Evolutionary conservation across 2,329 filamentous ascomycete species (phyloP), one percentile per base, ranked within the genome.

Genomic region (Pezicula radicicola): DNA sequence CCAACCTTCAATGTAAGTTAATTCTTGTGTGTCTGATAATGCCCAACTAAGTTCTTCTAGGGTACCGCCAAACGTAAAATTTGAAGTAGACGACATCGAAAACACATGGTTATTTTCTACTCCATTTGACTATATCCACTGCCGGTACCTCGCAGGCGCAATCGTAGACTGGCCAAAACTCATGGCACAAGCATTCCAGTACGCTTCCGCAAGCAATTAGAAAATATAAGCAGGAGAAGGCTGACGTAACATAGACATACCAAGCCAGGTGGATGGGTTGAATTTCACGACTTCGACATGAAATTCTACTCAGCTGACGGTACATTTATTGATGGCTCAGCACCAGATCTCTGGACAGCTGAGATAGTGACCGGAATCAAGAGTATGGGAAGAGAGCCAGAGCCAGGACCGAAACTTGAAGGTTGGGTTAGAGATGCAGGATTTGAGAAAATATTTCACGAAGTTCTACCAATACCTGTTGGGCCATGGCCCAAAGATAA

Each of bases 1-100:
- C 8, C 42, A 45, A 45, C 42, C 42, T 27, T 45, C 42, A 45
- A 25, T 28, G 42, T 45, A 45, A 15, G 42, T 8, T 15, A 8
- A 25, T 10, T 10, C 27, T 30, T 3, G 68, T 65, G 66, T 76
- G 70, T 74, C 68, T 19, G 79, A 78, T 13, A 83, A 3, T 79
- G 75, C 2, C 77, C 78, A 2, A 79, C 81, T 44, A 78, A 82
- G 60, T 77, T 77, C 6, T 71, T 70, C 15, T 74, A 45, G 57
- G 55, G 53, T 64, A 13, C 61, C 63, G 13, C 53, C 55, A 21
- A 55, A 55, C 49, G 61, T 60, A 16, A 57, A 50, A 12, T 65
- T 64, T 45, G 62, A 63, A 45, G 55, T 65, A 36, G 63, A 66
- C 48, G 60, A 66, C 50, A 60, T 60, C 6, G 59, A 65, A 41